phyloP scores from a whole-genome alignment of 192 early-diverging fungal genomes.

The Coemansia sp. region DNA sequence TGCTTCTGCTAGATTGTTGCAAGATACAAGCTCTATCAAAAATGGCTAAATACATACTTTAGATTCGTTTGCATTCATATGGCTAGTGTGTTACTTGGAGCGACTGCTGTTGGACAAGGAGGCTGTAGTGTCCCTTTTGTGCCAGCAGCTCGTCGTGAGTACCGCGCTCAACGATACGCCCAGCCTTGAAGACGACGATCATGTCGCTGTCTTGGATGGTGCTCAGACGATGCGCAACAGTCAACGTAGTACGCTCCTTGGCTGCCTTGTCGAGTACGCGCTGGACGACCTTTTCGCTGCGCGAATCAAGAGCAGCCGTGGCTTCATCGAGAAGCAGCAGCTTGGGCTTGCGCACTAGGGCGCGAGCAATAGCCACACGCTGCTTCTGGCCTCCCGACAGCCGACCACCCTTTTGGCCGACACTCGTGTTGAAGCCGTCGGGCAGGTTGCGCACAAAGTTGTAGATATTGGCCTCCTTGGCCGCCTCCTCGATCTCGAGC shows the following conservation, averaged over 20 bases:
- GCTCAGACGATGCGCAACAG: slow-evolving; percentile 59
- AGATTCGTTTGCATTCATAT: too few relatives aligned
- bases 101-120: slow-evolving; percentile 64
- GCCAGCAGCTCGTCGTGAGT: slow-evolving; percentile 63
- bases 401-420: slow-evolving; percentile 62
- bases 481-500: slow-evolving; percentile 11
- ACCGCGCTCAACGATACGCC: slow-evolving; percentile 61
- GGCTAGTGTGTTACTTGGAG: slow-evolving; percentile 42
- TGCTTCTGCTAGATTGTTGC: too few relatives aligned
- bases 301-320: slow-evolving; percentile 73
- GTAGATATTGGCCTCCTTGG: slow-evolving; percentile 58
- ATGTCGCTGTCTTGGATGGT: too few relatives aligned
- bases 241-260: slow-evolving; percentile 70
- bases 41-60: too few relatives aligned
- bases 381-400: slow-evolving; percentile 35
- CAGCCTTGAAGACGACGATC: too few relatives aligned
- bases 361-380: slow-evolving; percentile 65
- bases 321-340: slow-evolving; percentile 80
- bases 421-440: slow-evolving; percentile 59
- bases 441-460: slow-evolving; percentile 55
- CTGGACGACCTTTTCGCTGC: slow-evolving; percentile 76
- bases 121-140: slow-evolving; percentile 56
- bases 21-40: too few relatives aligned
- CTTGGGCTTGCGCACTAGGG: slow-evolving; percentile 62
- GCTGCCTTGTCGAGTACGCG: slow-evolving; percentile 65